Evolutionary conservation across 2,329 filamentous ascomycete genomes (phyloP), one percentile per base, ranked within the genome.

Genomic region (Colletotrichum sp.): DNA sequence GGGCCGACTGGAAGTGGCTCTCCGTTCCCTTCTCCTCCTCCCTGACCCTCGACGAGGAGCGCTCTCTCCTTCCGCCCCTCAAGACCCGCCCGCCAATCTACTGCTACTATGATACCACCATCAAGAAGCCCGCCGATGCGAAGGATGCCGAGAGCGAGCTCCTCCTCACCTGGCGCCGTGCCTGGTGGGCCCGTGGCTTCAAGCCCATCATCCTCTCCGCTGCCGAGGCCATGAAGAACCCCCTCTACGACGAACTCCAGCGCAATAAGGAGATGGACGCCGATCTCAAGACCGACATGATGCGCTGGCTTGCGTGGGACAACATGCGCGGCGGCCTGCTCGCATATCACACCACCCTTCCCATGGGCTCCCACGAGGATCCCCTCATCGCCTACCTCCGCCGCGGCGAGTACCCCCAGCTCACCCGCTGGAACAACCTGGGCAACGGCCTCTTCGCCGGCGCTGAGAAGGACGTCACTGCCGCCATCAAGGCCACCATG

Each of bases 151-250:
- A 98, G 83, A 93, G 93, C 81, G 91, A 93, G 75, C 86, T 99
- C 75, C 89, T 99, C 65, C 87, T 98, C 73, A 94, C 95, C 69
- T 99, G 97, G 97, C 91, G 96, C 76, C 91, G 95, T 62, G 96
- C 96, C 4, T 99, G 96, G 96, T 99, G 95, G 95, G 95, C 96
- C 0, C 93, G 98, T 81, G 97, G 96, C 13, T 98, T 99, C 86
- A 92, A 90, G 77, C 96, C 97, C 0, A 89, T 97, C 9, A 94
- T 99, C 55, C 86, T 99, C 72, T 93, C 94, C 67, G 90, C 92
- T 18, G 92, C 91, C 2, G 96, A 99, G 82, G 96, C 96, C 21
- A 94, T 93, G 88, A 93, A 92, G 81, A 97, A 98, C 81, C 95
- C 95, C 1, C 86, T 95, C 24, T 98, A 96, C 82, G 89, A 92